Conservation (phyloP, 2,329 filamentous ascomycete species). For the Helicocarpus griseus region DNA sequence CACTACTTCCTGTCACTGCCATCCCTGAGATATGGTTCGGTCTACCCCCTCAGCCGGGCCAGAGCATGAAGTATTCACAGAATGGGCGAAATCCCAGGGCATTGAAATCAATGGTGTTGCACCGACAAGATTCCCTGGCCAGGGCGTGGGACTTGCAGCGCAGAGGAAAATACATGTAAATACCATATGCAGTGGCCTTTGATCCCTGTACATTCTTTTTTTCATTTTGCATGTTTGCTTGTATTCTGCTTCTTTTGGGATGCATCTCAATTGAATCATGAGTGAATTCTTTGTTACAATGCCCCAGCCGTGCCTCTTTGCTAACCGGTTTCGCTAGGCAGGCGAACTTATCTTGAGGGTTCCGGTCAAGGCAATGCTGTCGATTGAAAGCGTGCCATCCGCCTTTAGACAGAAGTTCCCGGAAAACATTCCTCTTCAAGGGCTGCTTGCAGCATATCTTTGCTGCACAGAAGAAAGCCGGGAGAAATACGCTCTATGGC, state of each 20-base stretch:
- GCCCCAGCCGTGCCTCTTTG: background rate
- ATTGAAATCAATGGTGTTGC: conserved; percentile 58
- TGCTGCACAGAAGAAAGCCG: conserved; percentile 39
- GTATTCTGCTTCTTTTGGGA: conserved; percentile 1
- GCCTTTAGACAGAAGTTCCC: conserved; percentile 44
- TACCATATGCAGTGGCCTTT: conserved; percentile 6
- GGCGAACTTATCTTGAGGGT: conserved; percentile 56
- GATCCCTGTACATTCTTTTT: background rate
- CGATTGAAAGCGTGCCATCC: conserved; percentile 50
- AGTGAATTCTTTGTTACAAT: conserved; percentile 3
- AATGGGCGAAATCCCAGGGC: conserved; percentile 58
- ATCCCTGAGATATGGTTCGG: conserved; percentile 1
- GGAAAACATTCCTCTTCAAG: conserved; percentile 54
- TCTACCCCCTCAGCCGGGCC: conserved; percentile 19
- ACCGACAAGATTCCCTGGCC: conserved; percentile 57
- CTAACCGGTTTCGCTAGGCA: conserved; percentile 32
- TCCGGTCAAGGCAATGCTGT: conserved; percentile 54
- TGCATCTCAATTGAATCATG: conserved; percentile 1
- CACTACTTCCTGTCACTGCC: too few relatives aligned
- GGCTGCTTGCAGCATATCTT: conserved; percentile 60
- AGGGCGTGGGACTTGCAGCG: conserved; percentile 71
- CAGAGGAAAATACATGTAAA: conserved; percentile 55
- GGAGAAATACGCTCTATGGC: conserved; percentile 48
- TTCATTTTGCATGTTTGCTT: background rate
- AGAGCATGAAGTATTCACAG: conserved; percentile 46